Base-by-base conservation (phyloP, 148 eudicot genomes). In the Chenopodium suecicum region DNA sequence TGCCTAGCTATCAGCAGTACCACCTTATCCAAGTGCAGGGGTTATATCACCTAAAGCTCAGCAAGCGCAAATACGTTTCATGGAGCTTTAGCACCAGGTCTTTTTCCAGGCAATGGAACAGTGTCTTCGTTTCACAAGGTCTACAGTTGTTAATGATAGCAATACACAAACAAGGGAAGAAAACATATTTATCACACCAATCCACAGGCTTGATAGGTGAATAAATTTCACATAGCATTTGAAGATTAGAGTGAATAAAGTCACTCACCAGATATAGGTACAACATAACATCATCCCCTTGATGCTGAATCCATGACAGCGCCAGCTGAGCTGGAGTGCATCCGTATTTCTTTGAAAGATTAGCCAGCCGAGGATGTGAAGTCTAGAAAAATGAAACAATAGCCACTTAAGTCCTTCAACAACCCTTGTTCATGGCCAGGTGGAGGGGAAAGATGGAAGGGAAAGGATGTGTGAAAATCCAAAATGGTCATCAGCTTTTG, bases 261-360 rank as follows among this genome's bases (percentile, higher is more conserved):
- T 78, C 27, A 79, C 89, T 89, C 56, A 93, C 94, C 94, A 31
- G 97, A 94, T 80, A 94, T 92, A 70, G 94, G 92, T 16, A 89
- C 91, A 52, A 92, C 84, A 84, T 88, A 52, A 92, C 84, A 84
- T 88, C 95, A 52, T 90, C 88, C 69, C 96, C 96, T 84, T 90
- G 96, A 88, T 90, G 93, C 83, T 88, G 83, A 84, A 94, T 83
- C 98, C 98, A 92, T 56, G 98, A 85, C 78, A 94, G 84, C 46
- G 98, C 96, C 27, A 94, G 88, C 84, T 94, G 98, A 83, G 85
- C 83, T 19, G 89, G 86, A 11, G 89, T 87, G 86, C 93, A 94
- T 41, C 89, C 88, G 78, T 92, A 86, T 80, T 89, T 92, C 72
- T 79, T 81, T 16, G 98, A 90, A 52, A 92, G 80, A 76, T 76